These are phyloP conservation scores for Gossypium stocksii DNA, from an alignment of 345 rosid species.

Conservation along the genomic window DNA sequence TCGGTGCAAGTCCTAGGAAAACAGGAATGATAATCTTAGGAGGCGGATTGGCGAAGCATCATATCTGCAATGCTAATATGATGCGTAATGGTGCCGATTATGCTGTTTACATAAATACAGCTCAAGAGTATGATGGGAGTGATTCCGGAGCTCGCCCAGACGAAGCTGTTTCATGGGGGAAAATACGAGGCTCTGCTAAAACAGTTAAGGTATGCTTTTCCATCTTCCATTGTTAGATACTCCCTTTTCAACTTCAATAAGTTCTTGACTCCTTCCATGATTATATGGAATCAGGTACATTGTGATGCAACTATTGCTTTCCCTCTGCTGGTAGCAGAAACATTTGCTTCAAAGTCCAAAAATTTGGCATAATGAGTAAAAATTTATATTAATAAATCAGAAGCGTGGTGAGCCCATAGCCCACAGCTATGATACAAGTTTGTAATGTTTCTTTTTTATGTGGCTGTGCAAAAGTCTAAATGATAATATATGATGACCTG, in stretches of 20 bases:
- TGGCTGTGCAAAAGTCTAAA: too few relatives aligned
- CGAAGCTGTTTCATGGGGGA: conserved; percentile 97
- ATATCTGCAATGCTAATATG: conserved; percentile 96
- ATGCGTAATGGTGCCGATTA: conserved; percentile 22
- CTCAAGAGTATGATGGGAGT: conserved; percentile 94
- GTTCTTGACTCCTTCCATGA: neutral
- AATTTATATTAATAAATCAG: too few relatives aligned
- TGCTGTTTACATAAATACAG: conserved; percentile 73
- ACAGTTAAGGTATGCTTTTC: conserved; percentile 63
- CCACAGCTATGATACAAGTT: too few relatives aligned
- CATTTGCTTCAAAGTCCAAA: conserved; percentile 66
- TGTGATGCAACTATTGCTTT: conserved; percentile 98
- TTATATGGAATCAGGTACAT: conserved; percentile 50
- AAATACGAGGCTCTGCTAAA: conserved; percentile 78
- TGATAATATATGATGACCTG: too few relatives aligned
- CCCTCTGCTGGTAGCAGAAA: conserved; percentile 85
- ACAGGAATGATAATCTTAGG: conserved; percentile 83
- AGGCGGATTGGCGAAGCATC: conserved; percentile 94
- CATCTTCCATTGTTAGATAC: neutral
- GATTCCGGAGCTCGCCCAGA: conserved; percentile 96
- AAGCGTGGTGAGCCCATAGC: too few relatives aligned
- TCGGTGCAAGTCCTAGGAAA: conserved; percentile 16
- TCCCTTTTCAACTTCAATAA: neutral
- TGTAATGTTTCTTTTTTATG: too few relatives aligned
- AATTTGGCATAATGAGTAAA: neutral